Evolutionary conservation across 257 asterid species (phyloP).

Genomic region (Nicotiana sylvestris): DNA sequence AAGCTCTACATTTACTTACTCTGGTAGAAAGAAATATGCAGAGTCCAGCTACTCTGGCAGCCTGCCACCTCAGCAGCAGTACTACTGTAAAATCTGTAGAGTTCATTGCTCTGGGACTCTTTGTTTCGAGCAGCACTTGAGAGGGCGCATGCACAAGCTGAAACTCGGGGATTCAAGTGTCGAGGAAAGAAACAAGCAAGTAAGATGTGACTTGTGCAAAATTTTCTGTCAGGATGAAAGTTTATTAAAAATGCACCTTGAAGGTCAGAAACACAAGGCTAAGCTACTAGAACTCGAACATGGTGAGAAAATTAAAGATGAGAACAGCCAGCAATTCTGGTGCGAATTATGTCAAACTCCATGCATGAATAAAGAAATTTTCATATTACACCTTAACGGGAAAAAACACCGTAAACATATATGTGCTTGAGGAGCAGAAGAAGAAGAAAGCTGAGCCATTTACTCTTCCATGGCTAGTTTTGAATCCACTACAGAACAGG

Average conservation of each 20-base stretch:
- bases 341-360: constrained; percentile 45
- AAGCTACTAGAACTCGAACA: constrained; percentile 26
- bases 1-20: not conserved
- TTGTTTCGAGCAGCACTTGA: constrained; percentile 34
- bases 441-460: not conserved
- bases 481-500: not conserved
- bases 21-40: not conserved
- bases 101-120: constrained; percentile 33
- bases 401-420: constrained; percentile 30
- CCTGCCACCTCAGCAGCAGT: not conserved
- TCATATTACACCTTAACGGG: constrained; percentile 38
- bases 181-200: not conserved
- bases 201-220: constrained; percentile 38
- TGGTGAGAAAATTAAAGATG: not conserved
- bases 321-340: constrained; percentile 14
- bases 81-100: constrained; percentile 39
- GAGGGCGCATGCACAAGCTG: constrained; percentile 51
- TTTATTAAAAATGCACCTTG: constrained; percentile 31
- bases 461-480: not conserved
- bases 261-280: constrained; percentile 54
- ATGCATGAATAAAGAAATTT: constrained; percentile 41
- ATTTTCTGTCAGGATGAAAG: constrained; percentile 39
- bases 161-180: constrained; percentile 14
- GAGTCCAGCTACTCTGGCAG: not conserved
- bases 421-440: not conserved